phyloP scores from a whole-genome alignment of 1,139 yeast genomes.

The Scheffersomyces quercinus region DNA sequence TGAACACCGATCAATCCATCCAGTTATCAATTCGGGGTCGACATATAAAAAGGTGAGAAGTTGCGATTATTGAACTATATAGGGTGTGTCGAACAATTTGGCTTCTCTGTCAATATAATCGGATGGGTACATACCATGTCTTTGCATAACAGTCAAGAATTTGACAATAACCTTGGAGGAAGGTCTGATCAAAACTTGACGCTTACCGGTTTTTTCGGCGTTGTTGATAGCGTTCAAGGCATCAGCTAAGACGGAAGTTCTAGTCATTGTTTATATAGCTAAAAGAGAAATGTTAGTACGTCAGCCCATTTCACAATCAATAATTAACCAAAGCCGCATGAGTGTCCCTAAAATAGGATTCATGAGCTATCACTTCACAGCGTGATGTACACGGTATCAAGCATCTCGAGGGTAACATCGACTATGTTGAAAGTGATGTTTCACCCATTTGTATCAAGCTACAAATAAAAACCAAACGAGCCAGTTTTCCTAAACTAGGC shows the following conservation, averaged over 20 bases:
- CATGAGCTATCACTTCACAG: slow-evolving; percentile 27
- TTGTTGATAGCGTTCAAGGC: slow-evolving; percentile 98
- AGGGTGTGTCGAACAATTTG: too few relatives aligned
- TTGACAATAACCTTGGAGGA: slow-evolving; percentile 98
- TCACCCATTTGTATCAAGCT: slow-evolving; percentile 7
- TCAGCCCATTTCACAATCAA: too few relatives aligned
- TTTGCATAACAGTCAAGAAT: slow-evolving; percentile 96
- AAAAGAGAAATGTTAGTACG: slow-evolving; percentile 10
- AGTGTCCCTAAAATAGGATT: slow-evolving; percentile 39
- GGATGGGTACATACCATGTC: slow-evolving; percentile 56
- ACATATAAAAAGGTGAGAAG: slow-evolving; percentile 3
- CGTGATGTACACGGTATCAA: slow-evolving; percentile 25
- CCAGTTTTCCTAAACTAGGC: neutral
- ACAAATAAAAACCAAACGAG: neutral
- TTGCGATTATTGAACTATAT: neutral
- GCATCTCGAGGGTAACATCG: slow-evolving; percentile 24
- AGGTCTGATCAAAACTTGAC: slow-evolving; percentile 98
- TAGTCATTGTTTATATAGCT: slow-evolving; percentile 63
- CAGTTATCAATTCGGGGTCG: slow-evolving; percentile 89
- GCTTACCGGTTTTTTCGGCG: slow-evolving; percentile 99
- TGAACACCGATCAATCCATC: slow-evolving; percentile 86
- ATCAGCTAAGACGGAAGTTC: slow-evolving; percentile 98
- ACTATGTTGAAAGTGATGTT: slow-evolving; percentile 18
- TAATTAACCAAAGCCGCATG: slow-evolving; percentile 30
- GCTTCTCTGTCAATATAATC: too few relatives aligned